These are phyloP conservation scores for Cantharellus cinnabarinus DNA, from an alignment of 768 basidiomycete species.

Conservation along the genomic window DNA sequence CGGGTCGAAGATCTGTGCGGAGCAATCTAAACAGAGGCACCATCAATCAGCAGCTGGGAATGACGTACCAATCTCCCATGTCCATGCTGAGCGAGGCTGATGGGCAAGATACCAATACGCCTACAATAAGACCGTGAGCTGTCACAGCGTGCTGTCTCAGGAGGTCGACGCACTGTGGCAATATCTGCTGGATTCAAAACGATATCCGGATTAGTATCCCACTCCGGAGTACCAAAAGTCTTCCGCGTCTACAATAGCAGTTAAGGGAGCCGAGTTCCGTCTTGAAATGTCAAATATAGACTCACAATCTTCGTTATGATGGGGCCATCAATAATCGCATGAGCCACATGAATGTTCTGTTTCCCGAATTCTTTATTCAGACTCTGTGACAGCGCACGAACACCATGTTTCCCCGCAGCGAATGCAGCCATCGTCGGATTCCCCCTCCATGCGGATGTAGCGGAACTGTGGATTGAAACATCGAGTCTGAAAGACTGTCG, in stretches of 20 bases:
- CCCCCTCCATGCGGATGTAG: slow-evolving; percentile 45
- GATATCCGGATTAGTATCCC: slow-evolving; percentile 26
- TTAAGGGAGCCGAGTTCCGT: background rate
- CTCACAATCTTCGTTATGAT: slow-evolving; percentile 20
- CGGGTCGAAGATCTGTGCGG: slow-evolving; percentile 8
- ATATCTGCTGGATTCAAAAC: slow-evolving; percentile 46
- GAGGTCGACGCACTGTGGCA: slow-evolving; percentile 27
- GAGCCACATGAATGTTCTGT: slow-evolving; percentile 47
- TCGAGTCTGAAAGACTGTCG: background rate
- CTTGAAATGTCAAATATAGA: slow-evolving; percentile 12
- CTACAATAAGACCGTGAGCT: background rate
- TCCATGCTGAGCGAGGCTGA: slow-evolving; percentile 11
- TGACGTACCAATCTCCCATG: slow-evolving; percentile 8
- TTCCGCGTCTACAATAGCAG: slow-evolving; percentile 6
- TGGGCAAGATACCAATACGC: slow-evolving; percentile 7
- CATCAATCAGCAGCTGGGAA: background rate
- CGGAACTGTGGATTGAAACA: slow-evolving; percentile 19
- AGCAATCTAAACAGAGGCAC: background rate
- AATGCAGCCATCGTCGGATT: slow-evolving; percentile 41
- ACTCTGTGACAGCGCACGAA: slow-evolving; percentile 46
- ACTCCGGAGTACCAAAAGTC: slow-evolving; percentile 15
- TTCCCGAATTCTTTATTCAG: slow-evolving; percentile 56
- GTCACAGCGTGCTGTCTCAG: background rate
- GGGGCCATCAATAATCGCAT: slow-evolving; percentile 27
- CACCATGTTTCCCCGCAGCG: slow-evolving; percentile 40